Base-by-base conservation (phyloP, 441 rosid species). In the Mallotus japonicus region DNA sequence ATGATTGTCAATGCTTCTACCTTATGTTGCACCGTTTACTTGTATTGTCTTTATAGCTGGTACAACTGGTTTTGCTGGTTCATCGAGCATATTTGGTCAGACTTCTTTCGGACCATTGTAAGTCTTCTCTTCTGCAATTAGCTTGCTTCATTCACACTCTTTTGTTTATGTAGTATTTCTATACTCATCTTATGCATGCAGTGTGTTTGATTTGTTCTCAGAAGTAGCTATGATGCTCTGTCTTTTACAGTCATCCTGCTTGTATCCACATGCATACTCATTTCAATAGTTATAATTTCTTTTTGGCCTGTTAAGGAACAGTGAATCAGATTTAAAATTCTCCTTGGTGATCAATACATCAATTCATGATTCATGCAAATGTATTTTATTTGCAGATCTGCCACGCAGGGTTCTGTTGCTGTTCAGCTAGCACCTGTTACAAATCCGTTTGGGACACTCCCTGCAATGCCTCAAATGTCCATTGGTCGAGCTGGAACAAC, bases 371-470 rank as follows among this genome's bases (percentile, higher is more conserved):
- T 53, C 57, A 28, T 28, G 32, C 32, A 28, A 28, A 46, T 17
- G 60, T 68, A 40, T 62, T 56, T 14, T 54, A 20, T 64, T 70
- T 78, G 75, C 86, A 93, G 97, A 87, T 77, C 90, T 71, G 77
- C 85, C 28, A 49, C 82, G 46, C 85, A 70, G 70, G 85, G 69
- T 82, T 61, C 93, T 70, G 71, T 77, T 66, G 75, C 77, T 70
- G 65, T 89, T 72, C 98, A 90, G 77, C 89, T 89, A 22, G 73
- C 75, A 68, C 78, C 88, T 74, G 81, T 84, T 57, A 78, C 90
- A 67, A 93, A 89, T 85, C 98, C 98, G 14, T 96, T 87, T 76
- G 99, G 99, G 69, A 88, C 88, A 0, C 96, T 96, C 58, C 99
- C 99, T 65, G 93, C 88, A 70, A 82, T 88, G 90, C 98, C 98